These are phyloP conservation scores for Pythium brachiatum DNA, from an alignment of 352 stramenopile species.

Conservation along the genomic window DNA sequence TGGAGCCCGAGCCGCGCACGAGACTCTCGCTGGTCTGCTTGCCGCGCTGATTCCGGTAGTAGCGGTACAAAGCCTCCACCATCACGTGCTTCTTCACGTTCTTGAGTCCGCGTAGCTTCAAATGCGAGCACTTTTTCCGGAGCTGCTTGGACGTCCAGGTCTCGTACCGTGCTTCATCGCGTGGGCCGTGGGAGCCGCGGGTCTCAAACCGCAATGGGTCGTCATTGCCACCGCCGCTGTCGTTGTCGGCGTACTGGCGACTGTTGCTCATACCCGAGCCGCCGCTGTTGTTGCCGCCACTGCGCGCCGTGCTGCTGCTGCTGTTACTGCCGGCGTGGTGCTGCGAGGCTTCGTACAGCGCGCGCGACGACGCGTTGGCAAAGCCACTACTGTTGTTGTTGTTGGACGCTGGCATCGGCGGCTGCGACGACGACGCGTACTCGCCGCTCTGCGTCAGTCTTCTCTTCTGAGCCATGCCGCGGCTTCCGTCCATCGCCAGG, in stretches of 20 bases:
- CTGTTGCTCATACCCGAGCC: background rate
- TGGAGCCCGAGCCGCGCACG: constrained; percentile 5
- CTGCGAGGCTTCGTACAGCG: constrained; percentile 16
- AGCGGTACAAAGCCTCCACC: constrained; percentile 77
- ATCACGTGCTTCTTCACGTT: constrained; percentile 88
- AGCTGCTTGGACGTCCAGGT: constrained; percentile 83
- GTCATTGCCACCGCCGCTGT: constrained; percentile 17
- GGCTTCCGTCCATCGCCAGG: constrained; percentile 2
- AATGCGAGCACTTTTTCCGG: constrained; percentile 76
- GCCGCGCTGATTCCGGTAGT: constrained; percentile 64
- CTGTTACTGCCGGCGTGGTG: constrained; percentile 23
- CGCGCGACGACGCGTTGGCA: background rate
- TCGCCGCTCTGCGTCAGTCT: constrained; percentile 9
- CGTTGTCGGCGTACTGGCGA: background rate
- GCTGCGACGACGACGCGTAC: background rate
- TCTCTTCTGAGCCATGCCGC: constrained; percentile 14
- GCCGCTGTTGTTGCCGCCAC: background rate
- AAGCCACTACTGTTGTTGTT: background rate
- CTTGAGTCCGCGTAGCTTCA: constrained; percentile 77
- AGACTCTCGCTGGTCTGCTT: constrained; percentile 30
- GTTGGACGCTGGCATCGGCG: background rate
- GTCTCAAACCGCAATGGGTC: constrained; percentile 29
- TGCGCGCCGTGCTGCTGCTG: constrained; percentile 19
- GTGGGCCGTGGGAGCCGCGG: constrained; percentile 46
- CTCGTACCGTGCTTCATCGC: constrained; percentile 65